These are phyloP conservation scores for Yamadazyma atmosphaerica DNA, from an alignment of 1,139 yeast species.

Conservation along the genomic window DNA sequence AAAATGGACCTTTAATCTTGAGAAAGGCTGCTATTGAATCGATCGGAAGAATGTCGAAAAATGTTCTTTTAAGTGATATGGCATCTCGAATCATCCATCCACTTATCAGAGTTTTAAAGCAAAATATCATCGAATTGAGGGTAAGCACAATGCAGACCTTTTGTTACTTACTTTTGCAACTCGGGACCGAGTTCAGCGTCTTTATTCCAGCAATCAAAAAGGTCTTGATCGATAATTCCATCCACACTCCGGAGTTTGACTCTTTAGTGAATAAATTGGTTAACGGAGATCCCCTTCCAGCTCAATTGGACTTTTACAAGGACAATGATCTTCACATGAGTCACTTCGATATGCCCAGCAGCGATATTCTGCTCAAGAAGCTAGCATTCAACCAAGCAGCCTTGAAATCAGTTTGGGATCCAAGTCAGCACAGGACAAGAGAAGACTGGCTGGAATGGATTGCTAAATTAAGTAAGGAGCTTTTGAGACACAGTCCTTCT, in stretches of 20 bases:
- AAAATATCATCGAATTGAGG: constrained; percentile 61
- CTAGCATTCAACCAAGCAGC: constrained; percentile 79
- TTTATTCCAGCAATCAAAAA: constrained; percentile 86
- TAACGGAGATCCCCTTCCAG: constrained; percentile 88
- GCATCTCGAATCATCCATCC: constrained; percentile 91
- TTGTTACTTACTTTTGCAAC: constrained; percentile 73
- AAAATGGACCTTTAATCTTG: constrained; percentile 59
- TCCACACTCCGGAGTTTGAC: constrained; percentile 77
- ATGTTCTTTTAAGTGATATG: constrained; percentile 79
- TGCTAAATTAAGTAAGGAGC: constrained; percentile 78
- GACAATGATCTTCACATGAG: constrained; percentile 54
- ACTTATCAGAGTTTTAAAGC: constrained; percentile 65
- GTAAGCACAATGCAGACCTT: constrained; percentile 75
- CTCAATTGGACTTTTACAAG: constrained; percentile 68
- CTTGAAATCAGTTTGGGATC: constrained; percentile 87
- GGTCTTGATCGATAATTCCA: constrained; percentile 59
- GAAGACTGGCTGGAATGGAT: constrained; percentile 99
- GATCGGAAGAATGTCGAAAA: constrained; percentile 76
- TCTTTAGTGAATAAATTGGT: constrained; percentile 74
- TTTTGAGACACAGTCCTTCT: constrained; percentile 90
- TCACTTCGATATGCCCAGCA: constrained; percentile 60
- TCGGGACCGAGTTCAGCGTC: constrained; percentile 83
- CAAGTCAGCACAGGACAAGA: constrained; percentile 80
- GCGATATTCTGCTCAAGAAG: constrained; percentile 70
- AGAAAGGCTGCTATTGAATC: constrained; percentile 80